Evolutionary conservation across 306 rosid genomes (phyloP).

Genomic region (Trichosanthes truncata): DNA sequence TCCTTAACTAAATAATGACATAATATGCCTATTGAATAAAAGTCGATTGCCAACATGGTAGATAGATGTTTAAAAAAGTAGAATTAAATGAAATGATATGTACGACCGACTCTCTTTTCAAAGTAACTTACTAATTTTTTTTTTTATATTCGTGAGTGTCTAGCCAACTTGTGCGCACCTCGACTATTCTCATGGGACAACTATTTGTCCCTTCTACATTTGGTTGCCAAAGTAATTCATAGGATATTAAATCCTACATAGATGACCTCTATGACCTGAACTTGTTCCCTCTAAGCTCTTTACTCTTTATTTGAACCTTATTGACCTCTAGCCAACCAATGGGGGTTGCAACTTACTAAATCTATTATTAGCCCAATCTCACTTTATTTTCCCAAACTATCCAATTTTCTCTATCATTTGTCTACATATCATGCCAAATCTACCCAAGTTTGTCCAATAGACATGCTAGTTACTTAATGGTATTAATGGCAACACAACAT

Average conservation of each 20-base stretch:
- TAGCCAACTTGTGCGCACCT: too few relatives aligned
- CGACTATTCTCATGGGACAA: background rate
- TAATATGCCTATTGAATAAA: background rate
- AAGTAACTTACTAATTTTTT: background rate
- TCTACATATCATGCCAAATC: background rate
- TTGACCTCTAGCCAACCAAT: background rate
- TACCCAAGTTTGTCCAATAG: background rate
- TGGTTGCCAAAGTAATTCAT: too few relatives aligned
- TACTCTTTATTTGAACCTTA: too few relatives aligned
- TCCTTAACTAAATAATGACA: background rate
- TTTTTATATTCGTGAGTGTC: too few relatives aligned
- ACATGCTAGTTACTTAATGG: background rate
- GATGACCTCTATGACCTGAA: too few relatives aligned
- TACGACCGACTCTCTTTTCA: background rate
- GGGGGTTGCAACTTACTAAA: background rate
- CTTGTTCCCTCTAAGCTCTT: too few relatives aligned
- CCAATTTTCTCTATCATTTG: background rate
- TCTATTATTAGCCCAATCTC: background rate
- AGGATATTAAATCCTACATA: too few relatives aligned
- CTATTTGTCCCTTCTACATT: too few relatives aligned
- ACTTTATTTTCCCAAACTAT: background rate
- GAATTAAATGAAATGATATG: background rate
- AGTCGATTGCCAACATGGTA: background rate
- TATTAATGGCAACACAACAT: background rate
- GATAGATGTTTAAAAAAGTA: too few relatives aligned